Base-by-base conservation (phyloP, 1,284 basidiomycete genomes). In the Irpex rosettiformis region DNA sequence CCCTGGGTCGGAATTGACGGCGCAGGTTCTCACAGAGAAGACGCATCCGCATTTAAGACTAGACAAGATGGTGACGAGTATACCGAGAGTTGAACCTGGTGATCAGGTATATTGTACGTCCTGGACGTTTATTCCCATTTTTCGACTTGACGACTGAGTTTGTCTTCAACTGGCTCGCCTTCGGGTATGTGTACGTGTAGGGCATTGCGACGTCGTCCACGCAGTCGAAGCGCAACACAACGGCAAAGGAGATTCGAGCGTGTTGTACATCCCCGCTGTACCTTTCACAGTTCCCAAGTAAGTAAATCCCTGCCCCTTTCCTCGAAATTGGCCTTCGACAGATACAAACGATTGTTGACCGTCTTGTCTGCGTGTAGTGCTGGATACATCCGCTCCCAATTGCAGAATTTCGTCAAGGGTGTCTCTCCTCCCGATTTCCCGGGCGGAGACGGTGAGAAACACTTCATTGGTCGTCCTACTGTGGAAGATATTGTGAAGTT, bases 211-310 rank as follows among this genome's bases (percentile, higher is more conserved):
- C 68, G 75, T 79, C 25, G 80, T 92, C 7, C 91, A 93, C 68
- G 81, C 86, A 0, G 90, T 93, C 29, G 91, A 93, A 68, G 61
- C 67, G 3, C 69, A 76, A 24, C 89, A 93, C 67, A 67, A 65
- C 6, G 91, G 92, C 0, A 64, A 67, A 10, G 74, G 73, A 3
- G 88, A 92, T 64, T 89, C 89, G 0, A 86, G 85, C 0, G 90
- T 93, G 24, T 67, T 94, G 58, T 94, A 93, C 69, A 93, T 93
- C 58, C 91, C 90, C 0, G 84, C 89, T 2, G 84, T 85, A 0
- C 91, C 91, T 0, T 74, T 91, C 11, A 91, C 89, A 0, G 54
- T 77, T 28, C 71, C 80, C 59, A 92, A 90, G 85, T 83, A 59
- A 64, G 77, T 66, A 8, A 22, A n/a, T n/a, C n/a, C n/a, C n/a